These are phyloP conservation scores for Capniomyces stellatus DNA, from an alignment of 371 early-diverging fungal species.

Conservation along the genomic window DNA sequence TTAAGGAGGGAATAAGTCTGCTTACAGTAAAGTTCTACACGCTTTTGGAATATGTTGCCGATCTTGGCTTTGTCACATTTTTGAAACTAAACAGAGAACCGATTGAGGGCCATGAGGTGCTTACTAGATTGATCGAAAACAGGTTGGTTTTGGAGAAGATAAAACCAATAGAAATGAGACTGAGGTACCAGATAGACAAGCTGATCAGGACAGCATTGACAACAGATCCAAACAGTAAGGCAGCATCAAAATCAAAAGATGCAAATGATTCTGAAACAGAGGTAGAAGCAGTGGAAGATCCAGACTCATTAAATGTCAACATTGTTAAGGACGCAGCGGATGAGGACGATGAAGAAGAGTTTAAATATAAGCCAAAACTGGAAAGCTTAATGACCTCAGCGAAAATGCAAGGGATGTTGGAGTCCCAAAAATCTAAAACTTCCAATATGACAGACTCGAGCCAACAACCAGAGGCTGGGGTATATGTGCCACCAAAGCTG, in stretches of 20 bases:
- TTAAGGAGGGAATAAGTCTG: constrained; percentile 60
- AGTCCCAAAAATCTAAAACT: background rate
- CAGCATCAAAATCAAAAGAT: background rate
- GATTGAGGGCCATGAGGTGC: constrained; percentile 40
- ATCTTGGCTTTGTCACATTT: constrained; percentile 51
- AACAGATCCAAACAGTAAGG: constrained; percentile 3
- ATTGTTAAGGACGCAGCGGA: constrained; percentile 13
- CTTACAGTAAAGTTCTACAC: constrained; percentile 73
- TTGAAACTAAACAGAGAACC: constrained; percentile 55
- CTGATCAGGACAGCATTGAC: constrained; percentile 52
- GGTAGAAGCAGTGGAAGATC: constrained; percentile 17
- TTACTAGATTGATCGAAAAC: constrained; percentile 53
- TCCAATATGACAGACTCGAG: constrained; percentile 11
- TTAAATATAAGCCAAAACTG: background rate
- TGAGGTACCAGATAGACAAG: constrained; percentile 94
- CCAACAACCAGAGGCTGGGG: constrained; percentile 25
- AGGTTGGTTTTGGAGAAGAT: constrained; percentile 78
- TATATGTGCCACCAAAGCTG: constrained; percentile 76
- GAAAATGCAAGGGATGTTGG: background rate
- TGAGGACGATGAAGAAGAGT: background rate
- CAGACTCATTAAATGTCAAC: constrained; percentile 66
- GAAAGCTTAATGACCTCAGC: background rate
- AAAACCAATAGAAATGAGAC: constrained; percentile 78
- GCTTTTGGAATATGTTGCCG: constrained; percentile 69
- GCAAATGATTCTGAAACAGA: background rate